Base-by-base conservation (phyloP, 495 filamentous ascomycete species). In the Neohortaea acidophila region DNA sequence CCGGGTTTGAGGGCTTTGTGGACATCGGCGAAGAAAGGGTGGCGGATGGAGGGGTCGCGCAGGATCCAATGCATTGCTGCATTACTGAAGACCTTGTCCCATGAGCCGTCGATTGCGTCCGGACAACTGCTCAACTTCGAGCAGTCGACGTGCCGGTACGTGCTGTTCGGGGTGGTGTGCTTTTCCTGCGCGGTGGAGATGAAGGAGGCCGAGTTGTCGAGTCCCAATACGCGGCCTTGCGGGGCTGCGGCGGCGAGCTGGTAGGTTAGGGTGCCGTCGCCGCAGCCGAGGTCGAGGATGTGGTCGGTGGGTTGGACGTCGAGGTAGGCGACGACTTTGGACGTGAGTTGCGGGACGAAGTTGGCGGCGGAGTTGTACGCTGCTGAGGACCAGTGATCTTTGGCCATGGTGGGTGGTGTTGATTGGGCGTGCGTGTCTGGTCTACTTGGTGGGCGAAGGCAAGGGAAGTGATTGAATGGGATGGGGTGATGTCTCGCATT, bases 31-130 rank as follows among this genome's bases (percentile, higher is more conserved):
- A 85, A 41, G 27, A 60, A 52, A 26, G 54, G 38, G 39, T 52
- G 13, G 39, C 64, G 55, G 0, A 58, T 63, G 0, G 45, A 28
- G 2, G 58, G 41, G 26, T 65, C 59, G 0, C 63, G 55, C 15
- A 85, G 64, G 50, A 87, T 75, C 81, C 81, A 87, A 59, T 86
- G 80, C 27, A 85, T 56, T 0, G 81, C 81, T 0, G 81, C 81
- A 49, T 85, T 85, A 27, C 75, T 81, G 53, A 85, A 79, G 44
- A 80, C 62, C 53, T 82, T 83, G 45, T 69, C 70, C 49, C 59
- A 71, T 0, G 17, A 38, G 3, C 57, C 63, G 32, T 58, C 29
- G 19, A 38, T 32, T 19, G 33, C 32, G 1, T 40, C 39, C 13
- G 40, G 20, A 26, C 34, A 38, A 14, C 21, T 9, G 62, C 59